phyloP scores from a whole-genome alignment of 345 rosid genomes.

The Anacardium occidentale region DNA sequence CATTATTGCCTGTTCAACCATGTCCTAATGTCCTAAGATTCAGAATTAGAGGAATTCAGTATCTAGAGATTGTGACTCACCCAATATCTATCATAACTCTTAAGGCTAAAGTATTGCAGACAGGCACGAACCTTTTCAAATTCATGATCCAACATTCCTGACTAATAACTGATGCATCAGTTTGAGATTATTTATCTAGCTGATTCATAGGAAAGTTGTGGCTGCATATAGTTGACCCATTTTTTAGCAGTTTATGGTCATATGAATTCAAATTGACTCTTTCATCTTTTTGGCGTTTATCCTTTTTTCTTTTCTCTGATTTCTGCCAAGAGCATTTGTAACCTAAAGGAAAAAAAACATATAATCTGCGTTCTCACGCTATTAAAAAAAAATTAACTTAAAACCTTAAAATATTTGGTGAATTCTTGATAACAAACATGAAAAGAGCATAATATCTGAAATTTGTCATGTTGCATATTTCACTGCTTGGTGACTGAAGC shows the following conservation, averaged over 20 bases:
- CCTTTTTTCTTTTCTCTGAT: background rate
- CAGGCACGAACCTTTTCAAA: background rate
- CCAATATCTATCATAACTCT: background rate
- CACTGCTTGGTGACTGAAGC: conserved; percentile 8
- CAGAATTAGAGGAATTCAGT: conserved; percentile 3
- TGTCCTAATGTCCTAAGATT: background rate
- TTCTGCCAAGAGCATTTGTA: background rate
- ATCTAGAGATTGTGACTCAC: background rate
- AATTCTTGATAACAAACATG: background rate
- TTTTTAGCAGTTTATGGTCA: no score
- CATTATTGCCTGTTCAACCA: background rate
- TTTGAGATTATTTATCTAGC: background rate
- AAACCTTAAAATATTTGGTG: background rate
- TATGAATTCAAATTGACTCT: no score
- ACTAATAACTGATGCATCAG: background rate
- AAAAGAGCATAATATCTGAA: conserved; percentile 3
- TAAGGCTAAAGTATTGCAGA: background rate
- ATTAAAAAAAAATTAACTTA: background rate
- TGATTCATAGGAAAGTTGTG: conserved; percentile 1
- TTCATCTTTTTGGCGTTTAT: background rate
- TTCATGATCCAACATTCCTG: no score
- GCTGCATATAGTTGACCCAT: background rate
- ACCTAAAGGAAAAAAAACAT: no score
- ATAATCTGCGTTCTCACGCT: background rate
- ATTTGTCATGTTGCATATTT: conserved; percentile 15